Conservation (phyloP, 2,329 filamentous ascomycete genomes). For the Phoma herbarum region DNA sequence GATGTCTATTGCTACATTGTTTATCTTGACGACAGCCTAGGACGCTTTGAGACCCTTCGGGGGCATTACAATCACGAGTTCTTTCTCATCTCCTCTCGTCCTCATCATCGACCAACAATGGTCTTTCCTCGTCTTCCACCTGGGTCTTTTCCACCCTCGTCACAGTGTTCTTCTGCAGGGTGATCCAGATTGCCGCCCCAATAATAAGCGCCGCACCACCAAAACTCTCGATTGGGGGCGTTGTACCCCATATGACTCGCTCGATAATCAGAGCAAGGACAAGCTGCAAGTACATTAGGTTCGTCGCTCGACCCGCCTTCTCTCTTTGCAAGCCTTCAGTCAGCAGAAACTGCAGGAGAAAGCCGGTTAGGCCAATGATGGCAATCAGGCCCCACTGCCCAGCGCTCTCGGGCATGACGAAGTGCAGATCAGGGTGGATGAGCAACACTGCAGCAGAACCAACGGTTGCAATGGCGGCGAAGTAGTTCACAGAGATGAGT, state of each 20-base stretch:
- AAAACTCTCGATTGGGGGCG: constrained; percentile 37
- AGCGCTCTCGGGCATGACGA: constrained; percentile 61
- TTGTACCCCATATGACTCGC: constrained; percentile 62
- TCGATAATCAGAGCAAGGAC: constrained; percentile 71
- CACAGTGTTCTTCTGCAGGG: constrained; percentile 32
- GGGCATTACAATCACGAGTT: too few species aligned
- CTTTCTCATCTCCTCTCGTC: background rate
- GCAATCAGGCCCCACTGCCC: constrained; percentile 73
- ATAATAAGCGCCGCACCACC: constrained; percentile 38
- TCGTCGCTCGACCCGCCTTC: constrained; percentile 66
- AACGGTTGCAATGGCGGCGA: constrained; percentile 71
- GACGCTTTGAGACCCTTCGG: too few species aligned
- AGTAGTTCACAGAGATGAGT: constrained; percentile 83
- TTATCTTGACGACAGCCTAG: too few species aligned
- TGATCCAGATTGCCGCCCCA: constrained; percentile 39
- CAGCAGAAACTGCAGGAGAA: constrained; percentile 81
- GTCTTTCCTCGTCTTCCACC: constrained; percentile 32
- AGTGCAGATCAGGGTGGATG: constrained; percentile 62
- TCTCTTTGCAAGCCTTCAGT: constrained; percentile 77
- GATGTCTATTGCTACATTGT: too few species aligned
- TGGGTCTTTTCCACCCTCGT: constrained; percentile 15
- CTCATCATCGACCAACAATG: constrained; percentile 25
- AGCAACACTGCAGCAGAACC: constrained; percentile 69
- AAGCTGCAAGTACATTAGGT: constrained; percentile 73
- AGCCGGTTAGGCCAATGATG: constrained; percentile 74